These are phyloP conservation scores for Jamesozyma piceae DNA, from an alignment of 805 yeast genomes.

Conservation along the genomic window DNA sequence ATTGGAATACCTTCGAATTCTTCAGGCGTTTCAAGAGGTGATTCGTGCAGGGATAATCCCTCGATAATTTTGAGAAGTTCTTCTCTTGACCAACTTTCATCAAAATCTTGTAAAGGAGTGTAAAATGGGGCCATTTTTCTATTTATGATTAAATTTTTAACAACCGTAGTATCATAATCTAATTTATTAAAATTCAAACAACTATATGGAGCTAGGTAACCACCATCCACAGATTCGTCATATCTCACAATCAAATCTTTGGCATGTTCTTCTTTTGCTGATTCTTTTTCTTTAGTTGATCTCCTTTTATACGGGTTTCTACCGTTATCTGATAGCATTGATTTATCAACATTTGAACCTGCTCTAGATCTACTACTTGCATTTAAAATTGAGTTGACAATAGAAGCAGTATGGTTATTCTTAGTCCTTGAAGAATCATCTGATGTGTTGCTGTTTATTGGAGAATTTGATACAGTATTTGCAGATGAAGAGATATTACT, in stretches of 20 bases:
- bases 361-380: conserved; percentile 20
- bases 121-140: conserved; percentile 83
- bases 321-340: not conserved
- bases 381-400: conserved; percentile 19
- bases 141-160: conserved; percentile 57
- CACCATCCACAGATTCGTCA: conserved; percentile 83
- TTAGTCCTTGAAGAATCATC: conserved; percentile 4
- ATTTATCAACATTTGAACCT: conserved; percentile 9
- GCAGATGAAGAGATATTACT: not conserved
- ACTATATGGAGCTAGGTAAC: conserved; percentile 85
- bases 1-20: conserved; percentile 29
- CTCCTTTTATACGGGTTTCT: conserved; percentile 26
- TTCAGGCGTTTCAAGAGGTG: conserved; percentile 32
- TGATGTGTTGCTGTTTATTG: conserved; percentile 7
- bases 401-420: conserved; percentile 20
- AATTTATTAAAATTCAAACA: conserved; percentile 64
- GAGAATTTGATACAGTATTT: conserved; percentile 10
- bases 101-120: conserved; percentile 77
- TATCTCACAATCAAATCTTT: conserved; percentile 48
- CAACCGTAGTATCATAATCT: conserved; percentile 66
- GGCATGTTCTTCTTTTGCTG: conserved; percentile 44
- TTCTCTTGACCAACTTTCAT: conserved; percentile 59
- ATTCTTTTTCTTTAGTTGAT: conserved; percentile 47
- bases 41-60: conserved; percentile 48
- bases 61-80: conserved; percentile 48